Evolutionary conservation across 192 early-diverging fungal genomes (phyloP).

Genomic region (Gaertneriomyces sp.): DNA sequence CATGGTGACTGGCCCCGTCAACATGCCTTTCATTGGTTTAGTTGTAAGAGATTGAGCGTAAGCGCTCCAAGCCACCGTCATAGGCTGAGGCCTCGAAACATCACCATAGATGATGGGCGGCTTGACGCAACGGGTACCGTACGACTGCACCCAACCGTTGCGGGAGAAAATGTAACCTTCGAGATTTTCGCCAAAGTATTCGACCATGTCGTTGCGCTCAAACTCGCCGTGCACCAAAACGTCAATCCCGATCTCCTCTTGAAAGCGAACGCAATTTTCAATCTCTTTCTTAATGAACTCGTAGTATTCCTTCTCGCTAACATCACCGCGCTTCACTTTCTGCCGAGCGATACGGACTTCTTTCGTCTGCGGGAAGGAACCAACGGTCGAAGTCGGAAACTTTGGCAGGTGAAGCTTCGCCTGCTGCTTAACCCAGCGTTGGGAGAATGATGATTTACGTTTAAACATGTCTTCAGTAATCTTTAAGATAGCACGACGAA

Average conservation of each 20-base stretch:
- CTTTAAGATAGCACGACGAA: slow-evolving; percentile 56
- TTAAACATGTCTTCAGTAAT: slow-evolving; percentile 70
- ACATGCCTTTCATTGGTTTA: slow-evolving; percentile 98
- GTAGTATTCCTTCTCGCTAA: slow-evolving; percentile 67
- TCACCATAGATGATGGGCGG: slow-evolving; percentile 98
- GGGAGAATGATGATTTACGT: slow-evolving; percentile 68
- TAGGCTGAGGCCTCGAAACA: slow-evolving; percentile 82
- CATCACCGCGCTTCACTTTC: slow-evolving; percentile 81
- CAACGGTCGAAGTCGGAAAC: slow-evolving; percentile 97
- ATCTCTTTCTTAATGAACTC: slow-evolving; percentile 85
- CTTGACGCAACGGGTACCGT: slow-evolving; percentile 95
- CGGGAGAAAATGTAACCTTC: slow-evolving; percentile 91
- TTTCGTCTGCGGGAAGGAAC: slow-evolving; percentile 97
- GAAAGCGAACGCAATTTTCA: slow-evolving; percentile 76
- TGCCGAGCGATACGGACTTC: slow-evolving; percentile 91
- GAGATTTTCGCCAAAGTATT: slow-evolving; percentile 95
- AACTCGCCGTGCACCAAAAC: slow-evolving; percentile 98
- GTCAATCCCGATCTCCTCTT: slow-evolving; percentile 86
- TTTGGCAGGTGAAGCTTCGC: slow-evolving; percentile 74
- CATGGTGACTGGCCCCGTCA: slow-evolving; percentile 97
- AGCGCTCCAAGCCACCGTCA: slow-evolving; percentile 82
- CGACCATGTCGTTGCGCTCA: slow-evolving; percentile 82
- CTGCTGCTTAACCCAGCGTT: slow-evolving; percentile 71
- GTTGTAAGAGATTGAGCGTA: slow-evolving; percentile 87
- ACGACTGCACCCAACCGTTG: slow-evolving; percentile 97